phyloP scores from a whole-genome alignment of 1,284 basidiomycete species.

The Cystobasidium pallidum region DNA sequence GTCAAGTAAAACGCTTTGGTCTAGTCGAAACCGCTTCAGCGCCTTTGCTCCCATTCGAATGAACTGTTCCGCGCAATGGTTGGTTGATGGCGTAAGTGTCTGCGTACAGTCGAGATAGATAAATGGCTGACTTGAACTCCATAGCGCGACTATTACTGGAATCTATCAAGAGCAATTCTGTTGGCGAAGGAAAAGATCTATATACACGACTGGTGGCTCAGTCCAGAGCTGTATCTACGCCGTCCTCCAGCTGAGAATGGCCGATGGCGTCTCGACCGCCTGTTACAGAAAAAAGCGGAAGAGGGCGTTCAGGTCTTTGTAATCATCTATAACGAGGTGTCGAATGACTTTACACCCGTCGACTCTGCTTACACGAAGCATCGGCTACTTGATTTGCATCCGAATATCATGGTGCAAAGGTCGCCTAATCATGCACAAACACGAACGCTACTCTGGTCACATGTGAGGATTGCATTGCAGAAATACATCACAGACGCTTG shows the following conservation, averaged over 20 bases:
- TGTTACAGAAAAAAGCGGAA: conserved; percentile 89
- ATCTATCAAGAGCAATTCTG: conserved; percentile 87
- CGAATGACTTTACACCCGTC: conserved; percentile 80
- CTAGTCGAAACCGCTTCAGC: conserved; percentile 80
- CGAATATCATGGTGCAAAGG: conserved; percentile 93
- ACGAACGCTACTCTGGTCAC: conserved; percentile 97
- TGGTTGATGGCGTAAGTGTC: conserved; percentile 86
- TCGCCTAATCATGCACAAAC: conserved; percentile 98
- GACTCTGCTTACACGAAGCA: conserved; percentile 81
- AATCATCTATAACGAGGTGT: conserved; percentile 96
- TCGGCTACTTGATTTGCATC: conserved; percentile 78
- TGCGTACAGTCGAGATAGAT: not conserved
- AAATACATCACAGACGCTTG: too few species aligned
- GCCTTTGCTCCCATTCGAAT: conserved; percentile 92
- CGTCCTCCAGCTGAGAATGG: conserved; percentile 53
- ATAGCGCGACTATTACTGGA: conserved; percentile 98
- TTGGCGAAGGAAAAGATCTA: conserved; percentile 76
- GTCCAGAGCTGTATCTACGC: conserved; percentile 62
- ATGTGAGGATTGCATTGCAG: conserved; percentile 58
- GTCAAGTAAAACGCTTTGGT: conserved; percentile 76
- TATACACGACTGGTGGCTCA: conserved; percentile 89
- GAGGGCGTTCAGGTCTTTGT: conserved; percentile 97
- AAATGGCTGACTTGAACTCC: conserved; percentile 3
- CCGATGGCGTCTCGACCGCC: conserved; percentile 82
- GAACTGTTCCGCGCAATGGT: conserved; percentile 95